phyloP scores from a whole-genome alignment of 352 stramenopile species.

The Stramenopiles sp. region DNA sequence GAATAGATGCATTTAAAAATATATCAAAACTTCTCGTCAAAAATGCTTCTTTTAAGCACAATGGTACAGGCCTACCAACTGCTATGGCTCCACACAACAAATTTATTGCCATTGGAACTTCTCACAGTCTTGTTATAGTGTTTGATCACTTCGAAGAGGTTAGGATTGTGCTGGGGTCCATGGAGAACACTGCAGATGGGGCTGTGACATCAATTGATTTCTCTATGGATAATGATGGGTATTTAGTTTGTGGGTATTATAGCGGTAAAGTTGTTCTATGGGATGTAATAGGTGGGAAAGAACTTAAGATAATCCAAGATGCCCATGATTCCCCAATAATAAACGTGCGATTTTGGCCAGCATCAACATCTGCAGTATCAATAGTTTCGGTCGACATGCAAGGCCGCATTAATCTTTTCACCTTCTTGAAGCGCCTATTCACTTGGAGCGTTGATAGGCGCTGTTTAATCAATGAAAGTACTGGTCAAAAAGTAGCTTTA shows the following conservation, averaged over 20 bases:
- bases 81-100: constrained; percentile 80
- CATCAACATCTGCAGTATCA: no score
- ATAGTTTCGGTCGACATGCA: no score
- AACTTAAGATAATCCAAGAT: constrained; percentile 68
- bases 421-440: no score
- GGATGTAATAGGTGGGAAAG: constrained; percentile 80
- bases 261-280: constrained; percentile 76
- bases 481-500: no score
- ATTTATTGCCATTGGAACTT: constrained; percentile 87
- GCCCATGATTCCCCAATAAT: constrained; percentile 61
- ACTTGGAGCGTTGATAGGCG: no score
- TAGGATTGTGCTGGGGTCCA: constrained; percentile 53
- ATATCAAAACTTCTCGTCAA: constrained; percentile 67
- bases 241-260: constrained; percentile 74
- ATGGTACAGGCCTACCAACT: constrained; percentile 64
- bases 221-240: constrained; percentile 43
- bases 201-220: constrained; percentile 62
- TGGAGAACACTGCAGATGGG: constrained; percentile 39
- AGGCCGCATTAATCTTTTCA: no score
- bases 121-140: constrained; percentile 71
- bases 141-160: constrained; percentile 91
- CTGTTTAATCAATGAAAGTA: no score
- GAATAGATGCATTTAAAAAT: constrained; percentile 60
- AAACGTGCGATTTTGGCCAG: no score
- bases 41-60: constrained; percentile 69